Evolutionary conservation across 2,329 filamentous ascomycete genomes (phyloP), one percentile per base, ranked within the genome.

Genomic region (Ceratocystis alfenasii): DNA sequence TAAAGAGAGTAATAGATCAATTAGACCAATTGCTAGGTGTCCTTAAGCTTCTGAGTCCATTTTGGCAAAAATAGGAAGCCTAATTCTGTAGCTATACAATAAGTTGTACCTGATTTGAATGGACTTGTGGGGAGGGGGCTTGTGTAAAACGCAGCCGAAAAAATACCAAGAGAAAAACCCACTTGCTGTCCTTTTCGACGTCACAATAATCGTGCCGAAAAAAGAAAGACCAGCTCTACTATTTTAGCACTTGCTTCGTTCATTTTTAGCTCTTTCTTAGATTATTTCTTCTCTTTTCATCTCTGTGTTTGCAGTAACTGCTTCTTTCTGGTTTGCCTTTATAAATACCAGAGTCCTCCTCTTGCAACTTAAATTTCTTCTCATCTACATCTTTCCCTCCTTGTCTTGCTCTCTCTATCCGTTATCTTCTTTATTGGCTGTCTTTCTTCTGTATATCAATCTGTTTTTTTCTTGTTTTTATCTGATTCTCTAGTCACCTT

Each of bases 121-220:
- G 5, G 6, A 41, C 36, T 12, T 41, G 36, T 41, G 36, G 36
- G 36, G 36, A 41, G 10, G 36, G 36, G 36, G 36, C 53, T 59
- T 59, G 53, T 59, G 30, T 59, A 17, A 59, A 20, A 59, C 28
- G 25, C 53, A 59, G 33, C 20, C 33, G 28, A 41, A 36, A 20
- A 28, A 46, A 53, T 41, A 41, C 36, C 8, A 41, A 10, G 8
- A 41, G 10, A 36, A 25, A 62, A 67, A 57, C 44, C 64, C 65
- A 50, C 61, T 59, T 69, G 71, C 69, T 69, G 68, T 68, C 65
- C 69, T 59, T 69, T 70, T 67, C 68, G 17, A 36, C 53, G 53
- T 59, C 53, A 59, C 53, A 7, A n/a, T 30, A 30, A 36, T 30
- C 15, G 15, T 25, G 15, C 25, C 12, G 28, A 30, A 59, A 17